These are phyloP conservation scores for Candida coquimbonensis DNA, from an alignment of 805 yeast genomes.

Conservation along the genomic window DNA sequence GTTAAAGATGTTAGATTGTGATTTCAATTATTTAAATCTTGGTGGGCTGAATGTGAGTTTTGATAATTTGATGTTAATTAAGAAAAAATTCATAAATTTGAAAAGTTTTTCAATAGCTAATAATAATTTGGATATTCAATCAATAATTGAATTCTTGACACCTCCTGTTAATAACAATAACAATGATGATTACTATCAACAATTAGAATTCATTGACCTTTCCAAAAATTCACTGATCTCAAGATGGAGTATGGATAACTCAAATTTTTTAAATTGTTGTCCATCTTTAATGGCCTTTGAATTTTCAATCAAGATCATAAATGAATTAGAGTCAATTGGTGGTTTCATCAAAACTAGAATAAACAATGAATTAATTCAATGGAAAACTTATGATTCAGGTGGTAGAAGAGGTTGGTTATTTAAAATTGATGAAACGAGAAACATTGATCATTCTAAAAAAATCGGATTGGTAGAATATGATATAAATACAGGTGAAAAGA, in stretches of 20 bases:
- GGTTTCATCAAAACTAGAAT: constrained; percentile 20
- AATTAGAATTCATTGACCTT: constrained; percentile 55
- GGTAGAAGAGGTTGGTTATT: constrained; percentile 83
- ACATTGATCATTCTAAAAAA: constrained; percentile 27
- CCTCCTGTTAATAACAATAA: constrained; percentile 18
- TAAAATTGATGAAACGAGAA: constrained; percentile 31
- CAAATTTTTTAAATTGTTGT: constrained; percentile 37
- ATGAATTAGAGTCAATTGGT: constrained; percentile 34
- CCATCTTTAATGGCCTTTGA: constrained; percentile 57
- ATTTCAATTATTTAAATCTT: constrained; percentile 45
- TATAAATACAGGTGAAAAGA: constrained; percentile 55
- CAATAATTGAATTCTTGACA: constrained; percentile 26
- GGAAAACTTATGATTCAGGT: constrained; percentile 29
- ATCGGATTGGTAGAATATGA: constrained; percentile 48
- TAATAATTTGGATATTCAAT: constrained; percentile 27
- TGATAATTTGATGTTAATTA: constrained; percentile 31
- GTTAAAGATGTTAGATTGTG: constrained; percentile 32
- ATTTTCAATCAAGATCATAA: constrained; percentile 50
- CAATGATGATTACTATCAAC: constrained; percentile 17
- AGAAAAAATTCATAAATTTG: constrained; percentile 31
- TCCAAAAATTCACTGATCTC: constrained; percentile 55
- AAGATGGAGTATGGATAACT: constrained; percentile 51
- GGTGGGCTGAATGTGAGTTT: constrained; percentile 54
- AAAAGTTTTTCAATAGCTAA: constrained; percentile 31
- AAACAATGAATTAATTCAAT: constrained; percentile 19